These are phyloP conservation scores for Microstegium vimineum DNA, from an alignment of 176 grass and related monocot genomes.

Conservation along the genomic window DNA sequence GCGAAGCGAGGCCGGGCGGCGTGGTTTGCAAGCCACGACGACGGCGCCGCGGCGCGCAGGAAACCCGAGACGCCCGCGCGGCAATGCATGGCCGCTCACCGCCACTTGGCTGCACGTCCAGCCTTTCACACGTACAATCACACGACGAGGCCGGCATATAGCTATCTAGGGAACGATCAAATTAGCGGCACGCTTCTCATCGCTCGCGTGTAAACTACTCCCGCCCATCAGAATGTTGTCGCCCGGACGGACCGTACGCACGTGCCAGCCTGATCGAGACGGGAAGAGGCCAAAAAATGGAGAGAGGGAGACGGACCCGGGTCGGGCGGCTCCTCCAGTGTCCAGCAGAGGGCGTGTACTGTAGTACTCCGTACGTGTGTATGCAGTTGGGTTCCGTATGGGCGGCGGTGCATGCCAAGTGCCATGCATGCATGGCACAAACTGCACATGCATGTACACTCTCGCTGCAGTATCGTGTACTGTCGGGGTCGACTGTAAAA, in stretches of 20 bases:
- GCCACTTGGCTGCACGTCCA: background rate
- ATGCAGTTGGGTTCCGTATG: no score
- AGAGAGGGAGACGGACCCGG: background rate
- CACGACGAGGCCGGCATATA: background rate
- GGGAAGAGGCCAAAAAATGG: background rate
- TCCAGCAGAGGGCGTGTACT: no score
- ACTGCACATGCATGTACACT: background rate
- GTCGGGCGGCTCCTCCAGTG: background rate
- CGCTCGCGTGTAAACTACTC: background rate
- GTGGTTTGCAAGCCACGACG: slow-evolving; percentile 29
- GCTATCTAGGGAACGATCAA: no score
- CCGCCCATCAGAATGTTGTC: slow-evolving; percentile 14
- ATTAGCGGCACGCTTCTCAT: background rate
- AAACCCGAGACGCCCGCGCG: background rate
- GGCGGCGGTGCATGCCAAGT: no score
- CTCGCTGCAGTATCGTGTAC: background rate
- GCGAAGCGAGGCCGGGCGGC: no score
- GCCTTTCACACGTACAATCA: no score
- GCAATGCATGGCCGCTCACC: background rate
- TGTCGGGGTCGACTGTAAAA: background rate
- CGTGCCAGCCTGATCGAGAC: background rate
- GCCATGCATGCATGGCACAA: background rate
- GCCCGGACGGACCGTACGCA: background rate
- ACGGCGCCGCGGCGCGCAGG: background rate
- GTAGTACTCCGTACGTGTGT: no score